Conservation (phyloP, 352 stramenopile species). For the Phytophthora quininea region DNA sequence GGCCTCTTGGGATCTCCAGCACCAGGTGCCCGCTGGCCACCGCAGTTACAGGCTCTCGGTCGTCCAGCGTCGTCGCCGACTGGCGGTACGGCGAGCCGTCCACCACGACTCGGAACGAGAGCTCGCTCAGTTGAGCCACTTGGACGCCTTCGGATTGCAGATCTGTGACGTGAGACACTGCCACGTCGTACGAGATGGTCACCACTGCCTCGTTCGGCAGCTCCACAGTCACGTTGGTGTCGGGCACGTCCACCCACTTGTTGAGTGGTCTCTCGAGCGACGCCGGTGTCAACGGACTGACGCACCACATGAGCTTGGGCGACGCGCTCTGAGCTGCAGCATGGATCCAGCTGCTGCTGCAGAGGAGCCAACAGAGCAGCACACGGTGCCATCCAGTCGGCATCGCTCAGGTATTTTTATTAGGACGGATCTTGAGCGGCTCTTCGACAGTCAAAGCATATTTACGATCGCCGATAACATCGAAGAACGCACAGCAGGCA, state of each 20-base stretch:
- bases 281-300: slow-evolving; percentile 55
- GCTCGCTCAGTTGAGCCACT: slow-evolving; percentile 45
- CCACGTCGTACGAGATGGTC: slow-evolving; percentile 74
- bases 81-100: slow-evolving; percentile 65
- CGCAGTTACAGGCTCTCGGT: slow-evolving; percentile 59
- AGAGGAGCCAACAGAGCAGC: slow-evolving; percentile 6
- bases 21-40: slow-evolving; percentile 66
- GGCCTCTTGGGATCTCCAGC: slow-evolving; percentile 53
- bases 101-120: slow-evolving; percentile 68
- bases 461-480: too few relatives aligned
- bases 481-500: too few relatives aligned
- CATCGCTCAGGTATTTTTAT: slow-evolving; percentile 1
- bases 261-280: slow-evolving; percentile 34
- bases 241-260: slow-evolving; percentile 61
- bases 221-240: slow-evolving; percentile 55
- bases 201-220: slow-evolving; percentile 65
- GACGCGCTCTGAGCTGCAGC: slow-evolving; percentile 19
- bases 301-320: slow-evolving; percentile 71
- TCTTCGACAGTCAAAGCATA: neutral
- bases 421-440: neutral
- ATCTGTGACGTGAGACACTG: slow-evolving; percentile 51
- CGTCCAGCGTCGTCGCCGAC: slow-evolving; percentile 65
- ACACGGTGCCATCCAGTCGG: neutral
- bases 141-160: slow-evolving; percentile 12
- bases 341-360: neutral